Percentiles rank a stretch among this genome's conserved stretches.
These are phyloP conservation scores for Gracilariopsis chorda DNA, from an alignment of 23 red algal species.

Conservation along the genomic window DNA sequence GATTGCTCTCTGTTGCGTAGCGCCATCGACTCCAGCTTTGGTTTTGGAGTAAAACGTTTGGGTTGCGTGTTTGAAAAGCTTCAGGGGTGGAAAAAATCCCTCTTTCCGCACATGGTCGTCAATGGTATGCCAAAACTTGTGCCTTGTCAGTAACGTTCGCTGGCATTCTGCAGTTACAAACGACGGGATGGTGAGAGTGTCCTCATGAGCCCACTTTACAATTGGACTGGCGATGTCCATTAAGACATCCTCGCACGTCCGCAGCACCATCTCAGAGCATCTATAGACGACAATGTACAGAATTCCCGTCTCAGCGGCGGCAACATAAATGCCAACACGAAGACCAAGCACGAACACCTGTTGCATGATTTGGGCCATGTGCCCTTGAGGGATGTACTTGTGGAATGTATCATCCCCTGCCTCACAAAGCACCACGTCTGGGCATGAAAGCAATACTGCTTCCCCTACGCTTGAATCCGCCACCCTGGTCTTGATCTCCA, in stretches of 20 bases:
- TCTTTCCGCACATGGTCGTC: neutral
- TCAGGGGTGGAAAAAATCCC: neutral
- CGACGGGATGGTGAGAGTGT: neutral
- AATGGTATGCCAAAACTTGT: constrained; percentile 9
- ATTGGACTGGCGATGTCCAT: neutral
- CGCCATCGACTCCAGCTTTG: constrained; percentile 14
- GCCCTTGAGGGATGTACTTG: neutral
- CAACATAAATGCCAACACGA: neutral
- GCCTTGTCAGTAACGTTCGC: neutral
- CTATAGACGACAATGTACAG: neutral
- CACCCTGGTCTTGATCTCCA: neutral
- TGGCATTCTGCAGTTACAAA: neutral
- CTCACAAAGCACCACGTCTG: neutral
- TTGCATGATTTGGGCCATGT: neutral
- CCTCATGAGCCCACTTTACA: constrained; percentile 9
- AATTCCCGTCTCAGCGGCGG: neutral
- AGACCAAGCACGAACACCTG: neutral
- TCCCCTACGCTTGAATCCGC: neutral
- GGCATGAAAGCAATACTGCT: neutral
- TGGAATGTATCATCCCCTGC: neutral
- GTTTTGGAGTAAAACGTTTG: constrained; percentile 34
- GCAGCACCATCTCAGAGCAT: neutral
- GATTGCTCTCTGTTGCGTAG: neutral
- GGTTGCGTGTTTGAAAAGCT: constrained; percentile 30
- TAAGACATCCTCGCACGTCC: neutral